Conservation (phyloP, 2,329 filamentous ascomycete genomes). For the Colletotrichum australisinense region DNA sequence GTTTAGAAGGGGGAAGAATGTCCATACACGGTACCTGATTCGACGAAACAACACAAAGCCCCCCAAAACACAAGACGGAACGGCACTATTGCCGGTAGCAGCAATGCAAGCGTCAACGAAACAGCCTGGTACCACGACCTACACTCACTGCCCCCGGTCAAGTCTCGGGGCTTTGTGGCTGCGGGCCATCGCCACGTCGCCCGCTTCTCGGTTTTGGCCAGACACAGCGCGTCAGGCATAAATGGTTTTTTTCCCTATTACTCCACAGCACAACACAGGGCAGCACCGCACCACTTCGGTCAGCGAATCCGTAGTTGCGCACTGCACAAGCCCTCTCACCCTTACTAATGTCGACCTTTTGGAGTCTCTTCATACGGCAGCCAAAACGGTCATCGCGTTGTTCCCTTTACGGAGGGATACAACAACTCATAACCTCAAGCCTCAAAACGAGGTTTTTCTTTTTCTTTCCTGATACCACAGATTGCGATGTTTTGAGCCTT, state of each 20-base stretch:
- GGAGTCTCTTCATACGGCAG: not conserved
- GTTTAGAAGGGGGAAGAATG: not conserved
- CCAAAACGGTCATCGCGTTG: no score
- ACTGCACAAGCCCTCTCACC: not conserved
- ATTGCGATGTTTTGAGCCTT: not conserved
- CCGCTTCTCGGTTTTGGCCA: not conserved
- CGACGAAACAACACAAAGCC: slow-evolving; percentile 1
- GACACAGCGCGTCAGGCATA: not conserved
- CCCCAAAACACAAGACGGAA: slow-evolving; percentile 18
- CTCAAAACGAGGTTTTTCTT: not conserved
- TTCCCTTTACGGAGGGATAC: not conserved
- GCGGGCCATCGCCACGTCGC: slow-evolving; percentile 23
- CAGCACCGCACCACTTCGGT: not conserved
- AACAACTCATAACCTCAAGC: not conserved
- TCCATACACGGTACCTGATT: slow-evolving; percentile 1
- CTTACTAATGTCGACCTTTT: not conserved
- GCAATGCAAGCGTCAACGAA: slow-evolving; percentile 16
- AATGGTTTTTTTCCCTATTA: not conserved
- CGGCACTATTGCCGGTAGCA: slow-evolving; percentile 11
- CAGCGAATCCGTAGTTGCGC: not conserved
- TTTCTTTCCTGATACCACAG: not conserved
- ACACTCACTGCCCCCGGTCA: not conserved
- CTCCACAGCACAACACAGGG: not conserved
- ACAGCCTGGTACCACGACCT: not conserved
- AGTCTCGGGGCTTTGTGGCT: not conserved